Conservation (phyloP, 2,329 filamentous ascomycete species). For the Ophiostoma fasciatum region DNA sequence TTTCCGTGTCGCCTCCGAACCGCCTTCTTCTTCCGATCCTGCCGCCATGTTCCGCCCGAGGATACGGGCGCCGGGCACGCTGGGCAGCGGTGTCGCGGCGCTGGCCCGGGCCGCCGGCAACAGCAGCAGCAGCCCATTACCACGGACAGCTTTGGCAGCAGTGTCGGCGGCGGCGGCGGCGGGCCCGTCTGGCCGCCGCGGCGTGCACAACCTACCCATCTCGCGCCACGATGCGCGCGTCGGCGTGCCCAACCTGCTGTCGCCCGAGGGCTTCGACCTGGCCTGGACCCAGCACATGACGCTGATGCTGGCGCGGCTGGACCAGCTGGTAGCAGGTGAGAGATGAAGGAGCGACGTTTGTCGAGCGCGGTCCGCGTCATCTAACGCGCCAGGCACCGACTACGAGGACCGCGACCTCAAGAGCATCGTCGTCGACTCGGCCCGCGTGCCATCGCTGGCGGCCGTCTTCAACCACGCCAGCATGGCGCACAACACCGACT, state of each 20-base stretch:
- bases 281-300: slow-evolving; percentile 76
- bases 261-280: slow-evolving; percentile 51
- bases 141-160: too few relatives aligned
- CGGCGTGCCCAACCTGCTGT: slow-evolving; percentile 39
- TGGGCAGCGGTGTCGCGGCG: slow-evolving; percentile 19
- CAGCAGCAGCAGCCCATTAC: not conserved
- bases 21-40: too few relatives aligned
- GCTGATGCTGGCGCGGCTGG: slow-evolving; percentile 60
- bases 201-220: slow-evolving; percentile 18
- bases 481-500: slow-evolving; percentile 83
- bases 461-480: slow-evolving; percentile 90
- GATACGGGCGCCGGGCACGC: slow-evolving; percentile 35
- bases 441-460: slow-evolving; percentile 64
- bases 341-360: too few relatives aligned
- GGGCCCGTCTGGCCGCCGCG: slow-evolving; percentile 16
- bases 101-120: slow-evolving; percentile 7
- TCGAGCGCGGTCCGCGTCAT: too few relatives aligned
- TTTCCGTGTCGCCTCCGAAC: not conserved
- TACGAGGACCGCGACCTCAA: slow-evolving; percentile 43
- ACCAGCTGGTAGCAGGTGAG: slow-evolving; percentile 55
- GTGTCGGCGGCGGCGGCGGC: not conserved
- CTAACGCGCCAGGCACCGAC: slow-evolving; percentile 50
- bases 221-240: slow-evolving; percentile 29
- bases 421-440: slow-evolving; percentile 56
- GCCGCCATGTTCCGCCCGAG: slow-evolving; percentile 37